A percentile compares a stretch with the other conserved stretches of the same genome.
Conservation (phyloP, 2,329 filamentous ascomycete species). For the Diaporthe sp. region DNA sequence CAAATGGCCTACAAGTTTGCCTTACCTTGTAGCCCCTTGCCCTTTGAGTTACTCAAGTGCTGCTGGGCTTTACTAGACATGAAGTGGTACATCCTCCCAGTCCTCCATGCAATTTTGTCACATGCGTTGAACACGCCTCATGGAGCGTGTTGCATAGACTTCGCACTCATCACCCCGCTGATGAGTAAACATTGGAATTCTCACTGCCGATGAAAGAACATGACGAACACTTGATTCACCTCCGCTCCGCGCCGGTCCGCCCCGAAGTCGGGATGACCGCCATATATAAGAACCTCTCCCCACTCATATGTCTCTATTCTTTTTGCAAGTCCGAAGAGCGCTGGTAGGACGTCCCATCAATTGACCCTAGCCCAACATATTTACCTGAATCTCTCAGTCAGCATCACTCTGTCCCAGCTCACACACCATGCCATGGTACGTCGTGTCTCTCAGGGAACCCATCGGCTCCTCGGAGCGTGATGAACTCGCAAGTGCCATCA, state of each 20-base stretch:
- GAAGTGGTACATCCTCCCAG: neutral
- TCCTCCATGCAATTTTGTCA: neutral
- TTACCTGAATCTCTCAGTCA: too few relatives aligned
- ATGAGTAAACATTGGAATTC: neutral
- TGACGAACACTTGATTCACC: neutral
- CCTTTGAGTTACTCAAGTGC: neutral
- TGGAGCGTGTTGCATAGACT: neutral
- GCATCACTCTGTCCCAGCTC: neutral
- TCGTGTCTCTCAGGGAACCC: conserved; percentile 7
- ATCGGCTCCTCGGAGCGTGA: conserved; percentile 22
- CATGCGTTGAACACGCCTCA: neutral
- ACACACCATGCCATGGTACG: conserved; percentile 27
- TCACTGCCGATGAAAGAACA: neutral
- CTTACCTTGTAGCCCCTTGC: neutral
- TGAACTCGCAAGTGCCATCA: conserved; percentile 32
- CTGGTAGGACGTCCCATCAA: neutral
- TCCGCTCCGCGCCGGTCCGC: neutral
- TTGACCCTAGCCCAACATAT: neutral
- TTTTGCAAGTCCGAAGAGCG: neutral
- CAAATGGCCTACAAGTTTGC: neutral
- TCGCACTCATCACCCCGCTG: neutral
- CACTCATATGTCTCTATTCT: neutral
- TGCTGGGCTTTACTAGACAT: neutral
- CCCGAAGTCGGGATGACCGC: neutral
- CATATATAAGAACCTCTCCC: neutral